These are phyloP conservation scores for Suhomyces tanzawaensis DNA, from an alignment of 805 yeast species.

Conservation along the genomic window DNA sequence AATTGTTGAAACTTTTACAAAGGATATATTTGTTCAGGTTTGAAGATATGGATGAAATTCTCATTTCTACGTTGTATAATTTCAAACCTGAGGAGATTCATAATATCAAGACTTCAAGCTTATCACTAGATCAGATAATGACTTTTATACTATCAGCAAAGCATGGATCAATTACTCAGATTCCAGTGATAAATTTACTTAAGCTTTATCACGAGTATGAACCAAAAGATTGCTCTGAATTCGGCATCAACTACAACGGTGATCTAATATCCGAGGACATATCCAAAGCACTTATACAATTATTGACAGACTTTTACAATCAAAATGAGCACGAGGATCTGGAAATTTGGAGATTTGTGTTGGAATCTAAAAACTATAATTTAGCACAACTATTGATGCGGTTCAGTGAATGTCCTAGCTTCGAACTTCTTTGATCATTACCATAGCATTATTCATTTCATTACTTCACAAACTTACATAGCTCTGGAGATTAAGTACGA, in stretches of 20 bases:
- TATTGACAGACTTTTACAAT: conserved; percentile 8
- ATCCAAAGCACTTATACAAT: conserved; percentile 5
- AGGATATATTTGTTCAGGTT: conserved; percentile 13
- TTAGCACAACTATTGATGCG: conserved; percentile 15
- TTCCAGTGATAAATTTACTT: conserved; percentile 1
- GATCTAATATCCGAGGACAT: conserved; percentile 8
- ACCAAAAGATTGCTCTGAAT: conserved; percentile 5
- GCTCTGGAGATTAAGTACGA: too few species aligned
- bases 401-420: conserved; percentile 10
- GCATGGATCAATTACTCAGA: neutral
- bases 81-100: conserved; percentile 5
- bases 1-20: conserved; percentile 7
- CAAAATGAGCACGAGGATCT: conserved; percentile 4
- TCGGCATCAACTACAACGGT: conserved; percentile 6
- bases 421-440: too few species aligned
- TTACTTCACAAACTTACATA: too few species aligned
- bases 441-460: too few species aligned
- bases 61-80: conserved; percentile 8
- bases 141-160: conserved; percentile 1
- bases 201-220: conserved; percentile 9
- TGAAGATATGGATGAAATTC: conserved; percentile 10
- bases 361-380: conserved; percentile 11
- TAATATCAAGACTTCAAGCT: conserved; percentile 1
- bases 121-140: conserved; percentile 6
- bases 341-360: conserved; percentile 12